Percentiles rank a stretch among this genome's conserved stretches.
phyloP scores from a whole-genome alignment of 805 yeast species.

The Sugiyamaella lignohabitans region DNA sequence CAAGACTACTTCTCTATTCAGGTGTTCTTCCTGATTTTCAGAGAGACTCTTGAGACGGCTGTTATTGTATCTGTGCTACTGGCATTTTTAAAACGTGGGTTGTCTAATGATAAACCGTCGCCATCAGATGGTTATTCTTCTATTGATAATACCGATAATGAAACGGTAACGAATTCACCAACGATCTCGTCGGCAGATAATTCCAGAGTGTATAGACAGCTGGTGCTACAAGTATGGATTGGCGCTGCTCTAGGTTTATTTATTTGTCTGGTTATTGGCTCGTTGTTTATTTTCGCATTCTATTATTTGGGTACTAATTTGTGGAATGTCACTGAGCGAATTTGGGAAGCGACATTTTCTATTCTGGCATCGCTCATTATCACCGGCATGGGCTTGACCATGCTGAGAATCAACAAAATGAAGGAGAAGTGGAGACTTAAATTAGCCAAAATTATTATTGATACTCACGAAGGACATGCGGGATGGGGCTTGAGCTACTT shows the following conservation, averaged over 20 bases:
- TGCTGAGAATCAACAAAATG: conserved; percentile 72
- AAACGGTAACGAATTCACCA: conserved; percentile 1
- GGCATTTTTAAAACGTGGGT: conserved; percentile 79
- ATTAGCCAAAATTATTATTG: conserved; percentile 38
- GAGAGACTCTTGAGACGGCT: conserved; percentile 86
- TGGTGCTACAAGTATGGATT: conserved; percentile 68
- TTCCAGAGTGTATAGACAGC: conserved; percentile 33
- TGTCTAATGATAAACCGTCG: conserved; percentile 24
- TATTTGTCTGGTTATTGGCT: conserved; percentile 67
- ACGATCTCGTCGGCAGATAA: conserved; percentile 7
- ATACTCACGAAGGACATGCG: conserved; percentile 22
- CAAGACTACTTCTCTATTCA: conserved; percentile 50
- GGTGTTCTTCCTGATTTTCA: conserved; percentile 82
- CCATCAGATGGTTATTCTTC: not conserved
- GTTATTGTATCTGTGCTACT: conserved; percentile 78
- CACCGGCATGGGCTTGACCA: conserved; percentile 80
- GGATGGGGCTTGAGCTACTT: conserved; percentile 17
- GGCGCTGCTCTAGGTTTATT: conserved; percentile 72
- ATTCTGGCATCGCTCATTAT: conserved; percentile 71
- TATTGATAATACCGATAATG: conserved; percentile 31
- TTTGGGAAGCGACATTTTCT: conserved; percentile 84
- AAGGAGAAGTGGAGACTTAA: conserved; percentile 75
- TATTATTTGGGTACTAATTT: conserved; percentile 74
- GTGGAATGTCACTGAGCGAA: conserved; percentile 82
- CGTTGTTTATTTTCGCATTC: conserved; percentile 60